phyloP scores from a whole-genome alignment of 2,329 filamentous ascomycete species.

The Diaporthe ampelina region DNA sequence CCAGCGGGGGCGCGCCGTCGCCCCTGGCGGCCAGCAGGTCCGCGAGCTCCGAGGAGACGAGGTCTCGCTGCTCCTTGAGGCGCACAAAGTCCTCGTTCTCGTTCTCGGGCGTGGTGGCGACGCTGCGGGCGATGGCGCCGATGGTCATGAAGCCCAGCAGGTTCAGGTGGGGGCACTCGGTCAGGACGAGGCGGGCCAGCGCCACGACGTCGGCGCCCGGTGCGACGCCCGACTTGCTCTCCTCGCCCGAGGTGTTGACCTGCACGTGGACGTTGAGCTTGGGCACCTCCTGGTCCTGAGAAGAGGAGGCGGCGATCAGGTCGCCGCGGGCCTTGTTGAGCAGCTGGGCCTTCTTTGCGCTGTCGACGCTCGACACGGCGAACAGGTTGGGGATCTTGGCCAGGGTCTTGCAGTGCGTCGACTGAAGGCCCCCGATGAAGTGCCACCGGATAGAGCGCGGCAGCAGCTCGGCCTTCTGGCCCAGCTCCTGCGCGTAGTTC shows the following conservation, averaged over 20 bases:
- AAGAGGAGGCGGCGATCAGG: slow-evolving; percentile 44
- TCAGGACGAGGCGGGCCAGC: slow-evolving; percentile 77
- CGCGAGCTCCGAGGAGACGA: slow-evolving; percentile 74
- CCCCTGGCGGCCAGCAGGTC: slow-evolving; percentile 47
- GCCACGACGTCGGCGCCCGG: slow-evolving; percentile 73
- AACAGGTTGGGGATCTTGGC: slow-evolving; percentile 90
- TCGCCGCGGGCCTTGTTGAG: slow-evolving; percentile 81
- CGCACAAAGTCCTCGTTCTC: slow-evolving; percentile 91
- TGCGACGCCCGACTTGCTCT: slow-evolving; percentile 83
- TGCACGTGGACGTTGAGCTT: slow-evolving; percentile 86
- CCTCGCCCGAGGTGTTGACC: slow-evolving; percentile 94
- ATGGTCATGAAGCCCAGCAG: slow-evolving; percentile 96
- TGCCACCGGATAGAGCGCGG: slow-evolving; percentile 89
- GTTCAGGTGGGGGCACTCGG: slow-evolving; percentile 77
- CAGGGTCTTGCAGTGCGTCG: slow-evolving; percentile 88
- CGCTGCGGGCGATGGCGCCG: slow-evolving; percentile 89
- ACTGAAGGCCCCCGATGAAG: slow-evolving; percentile 95
- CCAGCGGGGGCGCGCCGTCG: slow-evolving; percentile 65
- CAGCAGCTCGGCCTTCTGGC: slow-evolving; percentile 85
- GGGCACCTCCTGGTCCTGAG: slow-evolving; percentile 43
- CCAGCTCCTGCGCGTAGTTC: slow-evolving; percentile 94
- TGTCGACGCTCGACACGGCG: slow-evolving; percentile 93
- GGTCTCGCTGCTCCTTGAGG: slow-evolving; percentile 78
- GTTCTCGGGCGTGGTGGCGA: slow-evolving; percentile 78
- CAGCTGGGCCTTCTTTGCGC: slow-evolving; percentile 85